Conservation (phyloP, 2,329 filamentous ascomycete species). For the Clathrospora elynae region DNA sequence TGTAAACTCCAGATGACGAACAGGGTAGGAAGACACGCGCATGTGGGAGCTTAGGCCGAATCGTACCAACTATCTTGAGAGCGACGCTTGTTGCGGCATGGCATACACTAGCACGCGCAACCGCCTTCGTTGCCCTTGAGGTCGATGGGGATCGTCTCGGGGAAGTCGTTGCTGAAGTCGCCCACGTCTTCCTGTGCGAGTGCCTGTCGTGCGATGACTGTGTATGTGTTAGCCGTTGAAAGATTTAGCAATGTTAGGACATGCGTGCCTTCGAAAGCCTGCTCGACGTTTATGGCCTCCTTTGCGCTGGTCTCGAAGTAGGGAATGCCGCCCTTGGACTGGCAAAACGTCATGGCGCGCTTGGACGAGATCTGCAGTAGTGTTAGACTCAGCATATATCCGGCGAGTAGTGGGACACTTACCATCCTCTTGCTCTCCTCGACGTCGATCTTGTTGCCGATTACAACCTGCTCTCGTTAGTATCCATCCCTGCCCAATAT, state of each 20-base stretch:
- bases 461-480: slow-evolving; percentile 70
- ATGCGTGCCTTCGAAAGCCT: slow-evolving; percentile 68
- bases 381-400: slow-evolving; percentile 15
- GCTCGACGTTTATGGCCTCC: slow-evolving; percentile 97
- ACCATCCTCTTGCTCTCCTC: slow-evolving; percentile 96
- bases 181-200: slow-evolving; percentile 96
- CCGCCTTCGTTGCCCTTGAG: slow-evolving; percentile 92
- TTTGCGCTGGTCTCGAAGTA: slow-evolving; percentile 99
- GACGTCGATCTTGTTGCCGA: slow-evolving; percentile 99
- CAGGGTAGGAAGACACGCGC: slow-evolving; percentile 3
- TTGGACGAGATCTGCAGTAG: slow-evolving; percentile 79
- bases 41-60: slow-evolving; percentile 7
- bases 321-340: slow-evolving; percentile 94
- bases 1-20: slow-evolving; percentile 26
- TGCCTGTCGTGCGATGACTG: slow-evolving; percentile 95
- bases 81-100: slow-evolving; percentile 11
- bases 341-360: slow-evolving; percentile 95
- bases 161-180: slow-evolving; percentile 96
- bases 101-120: slow-evolving; percentile 73
- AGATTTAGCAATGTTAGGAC: neutral
- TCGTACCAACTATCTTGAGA: slow-evolving; percentile 4
- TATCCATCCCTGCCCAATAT: neutral
- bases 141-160: slow-evolving; percentile 97
- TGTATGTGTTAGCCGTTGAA: slow-evolving; percentile 7
- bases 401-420: slow-evolving; percentile 35